These are phyloP conservation scores for Hypoxylon rubiginosum DNA, from an alignment of 2,329 filamentous ascomycete genomes.

Conservation along the genomic window DNA sequence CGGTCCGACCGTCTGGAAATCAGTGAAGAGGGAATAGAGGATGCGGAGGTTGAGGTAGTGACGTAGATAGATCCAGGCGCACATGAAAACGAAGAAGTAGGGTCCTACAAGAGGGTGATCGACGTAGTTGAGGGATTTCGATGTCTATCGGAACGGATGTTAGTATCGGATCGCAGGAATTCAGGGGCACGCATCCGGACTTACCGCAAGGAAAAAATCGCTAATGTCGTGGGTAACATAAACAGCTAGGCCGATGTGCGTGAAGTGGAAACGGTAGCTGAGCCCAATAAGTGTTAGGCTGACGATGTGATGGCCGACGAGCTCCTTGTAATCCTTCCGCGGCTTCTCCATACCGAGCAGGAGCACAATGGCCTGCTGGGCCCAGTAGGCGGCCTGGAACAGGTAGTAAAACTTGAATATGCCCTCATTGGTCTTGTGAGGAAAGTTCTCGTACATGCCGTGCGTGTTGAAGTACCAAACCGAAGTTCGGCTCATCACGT, in stretches of 20 bases:
- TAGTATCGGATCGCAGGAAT: conserved; percentile 32
- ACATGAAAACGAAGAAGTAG: conserved; percentile 87
- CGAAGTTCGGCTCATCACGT: conserved; percentile 90
- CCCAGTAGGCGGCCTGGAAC: conserved; percentile 95
- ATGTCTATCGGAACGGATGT: conserved; percentile 69
- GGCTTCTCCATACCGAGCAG: conserved; percentile 91
- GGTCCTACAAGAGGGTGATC: conserved; percentile 82
- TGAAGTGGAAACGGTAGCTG: conserved; percentile 97
- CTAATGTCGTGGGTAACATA: conserved; percentile 96
- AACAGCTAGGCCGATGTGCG: conserved; percentile 91
- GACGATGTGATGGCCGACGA: conserved; percentile 92
- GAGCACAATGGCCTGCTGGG: conserved; percentile 91
- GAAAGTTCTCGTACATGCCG: conserved; percentile 91
- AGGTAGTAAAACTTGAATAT: conserved; percentile 96
- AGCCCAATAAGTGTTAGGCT: conserved; percentile 85
- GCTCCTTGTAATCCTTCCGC: conserved; percentile 93
- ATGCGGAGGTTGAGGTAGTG: conserved; percentile 87
- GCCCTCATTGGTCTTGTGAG: conserved; percentile 83
- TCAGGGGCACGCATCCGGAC: conserved; percentile 49
- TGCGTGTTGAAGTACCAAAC: conserved; percentile 96
- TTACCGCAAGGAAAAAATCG: conserved; percentile 94
- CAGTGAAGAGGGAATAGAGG: conserved; percentile 79
- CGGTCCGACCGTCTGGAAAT: conserved; percentile 80
- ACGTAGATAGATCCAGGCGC: conserved; percentile 88
- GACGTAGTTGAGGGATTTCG: conserved; percentile 92